These are phyloP conservation scores for Magnaporthiopsis rhizophila DNA, from an alignment of 2,329 filamentous ascomycete genomes.

Conservation along the genomic window DNA sequence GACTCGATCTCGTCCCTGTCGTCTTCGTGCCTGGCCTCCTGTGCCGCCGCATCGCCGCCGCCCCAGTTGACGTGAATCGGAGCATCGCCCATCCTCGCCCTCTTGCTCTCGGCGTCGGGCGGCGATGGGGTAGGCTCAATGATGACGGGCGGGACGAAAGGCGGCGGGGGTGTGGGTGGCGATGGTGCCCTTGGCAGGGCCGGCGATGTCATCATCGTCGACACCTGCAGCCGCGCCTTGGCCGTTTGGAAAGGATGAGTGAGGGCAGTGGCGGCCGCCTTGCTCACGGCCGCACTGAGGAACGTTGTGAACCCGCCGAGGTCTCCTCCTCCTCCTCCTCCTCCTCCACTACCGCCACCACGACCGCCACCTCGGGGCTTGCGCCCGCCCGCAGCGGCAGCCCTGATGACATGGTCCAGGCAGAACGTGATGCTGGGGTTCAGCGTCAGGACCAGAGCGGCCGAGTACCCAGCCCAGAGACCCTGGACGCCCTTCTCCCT, in stretches of 20 bases:
- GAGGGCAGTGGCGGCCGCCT: slow-evolving; percentile 64
- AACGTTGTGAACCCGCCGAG: slow-evolving; percentile 29
- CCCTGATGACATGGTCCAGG: slow-evolving; percentile 56
- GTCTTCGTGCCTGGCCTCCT: slow-evolving; percentile 5
- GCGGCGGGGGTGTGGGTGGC: neutral
- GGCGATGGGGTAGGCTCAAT: slow-evolving; percentile 13
- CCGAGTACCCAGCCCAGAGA: slow-evolving; percentile 85
- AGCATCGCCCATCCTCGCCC: neutral
- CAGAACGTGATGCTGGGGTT: slow-evolving; percentile 86
- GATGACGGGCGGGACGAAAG: neutral
- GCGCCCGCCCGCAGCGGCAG: neutral
- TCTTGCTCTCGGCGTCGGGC: slow-evolving; percentile 18
- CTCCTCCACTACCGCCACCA: slow-evolving; percentile 17
- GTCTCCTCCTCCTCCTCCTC: slow-evolving; percentile 18
- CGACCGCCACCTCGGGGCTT: neutral
- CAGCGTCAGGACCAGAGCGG: slow-evolving; percentile 68
- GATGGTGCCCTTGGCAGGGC: slow-evolving; percentile 1
- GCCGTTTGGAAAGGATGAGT: slow-evolving; percentile 84
- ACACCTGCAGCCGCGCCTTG: slow-evolving; percentile 69
- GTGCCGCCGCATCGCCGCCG: neutral
- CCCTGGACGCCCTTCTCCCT: slow-evolving; percentile 63
- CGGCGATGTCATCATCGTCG: slow-evolving; percentile 20
- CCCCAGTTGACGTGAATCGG: slow-evolving; percentile 11
- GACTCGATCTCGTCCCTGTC: neutral
- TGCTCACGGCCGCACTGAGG: slow-evolving; percentile 63